Evolutionary conservation across 2,329 filamentous ascomycete genomes (phyloP).

Genomic region (Raffaelea arxii): DNA sequence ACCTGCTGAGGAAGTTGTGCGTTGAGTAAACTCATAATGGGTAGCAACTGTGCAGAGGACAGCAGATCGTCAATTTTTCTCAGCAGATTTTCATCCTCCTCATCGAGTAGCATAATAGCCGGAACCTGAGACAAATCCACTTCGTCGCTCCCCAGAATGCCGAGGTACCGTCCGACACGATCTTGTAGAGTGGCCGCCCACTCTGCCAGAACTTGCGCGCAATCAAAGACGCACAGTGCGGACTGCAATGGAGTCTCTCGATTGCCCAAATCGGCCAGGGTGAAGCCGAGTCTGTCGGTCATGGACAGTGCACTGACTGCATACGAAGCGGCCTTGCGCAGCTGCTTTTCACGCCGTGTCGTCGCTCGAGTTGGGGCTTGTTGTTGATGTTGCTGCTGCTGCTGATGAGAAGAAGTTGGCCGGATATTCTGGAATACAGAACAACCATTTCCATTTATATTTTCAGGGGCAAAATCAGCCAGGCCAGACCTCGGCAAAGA

Average conservation of each 20-base stretch:
- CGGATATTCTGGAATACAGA: slow-evolving; percentile 6
- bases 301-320: slow-evolving; percentile 85
- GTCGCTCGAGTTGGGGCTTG: slow-evolving; percentile 31
- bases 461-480: slow-evolving; percentile 33
- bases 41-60: slow-evolving; percentile 71
- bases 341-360: slow-evolving; percentile 71
- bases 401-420: slow-evolving; percentile 22
- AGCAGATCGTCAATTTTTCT: slow-evolving; percentile 75
- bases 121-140: slow-evolving; percentile 73
- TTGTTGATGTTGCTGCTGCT: slow-evolving; percentile 8
- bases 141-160: slow-evolving; percentile 73
- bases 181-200: slow-evolving; percentile 93
- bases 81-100: slow-evolving; percentile 80
- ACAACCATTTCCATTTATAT: slow-evolving; percentile 19
- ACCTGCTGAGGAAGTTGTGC: slow-evolving; percentile 47
- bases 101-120: slow-evolving; percentile 81
- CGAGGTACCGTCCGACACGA: slow-evolving; percentile 80
- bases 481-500: too few relatives aligned
- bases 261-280: slow-evolving; percentile 74
- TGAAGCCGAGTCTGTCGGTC: slow-evolving; percentile 76
- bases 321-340: slow-evolving; percentile 91
- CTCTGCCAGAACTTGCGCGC: slow-evolving; percentile 85
- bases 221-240: slow-evolving; percentile 88
- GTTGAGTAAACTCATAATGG: slow-evolving; percentile 36
- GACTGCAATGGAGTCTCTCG: slow-evolving; percentile 83